Percentiles rank a stretch among this genome's conserved stretches.
Conservation (phyloP, 106 monocot species). For the Cymbidium sinense region DNA sequence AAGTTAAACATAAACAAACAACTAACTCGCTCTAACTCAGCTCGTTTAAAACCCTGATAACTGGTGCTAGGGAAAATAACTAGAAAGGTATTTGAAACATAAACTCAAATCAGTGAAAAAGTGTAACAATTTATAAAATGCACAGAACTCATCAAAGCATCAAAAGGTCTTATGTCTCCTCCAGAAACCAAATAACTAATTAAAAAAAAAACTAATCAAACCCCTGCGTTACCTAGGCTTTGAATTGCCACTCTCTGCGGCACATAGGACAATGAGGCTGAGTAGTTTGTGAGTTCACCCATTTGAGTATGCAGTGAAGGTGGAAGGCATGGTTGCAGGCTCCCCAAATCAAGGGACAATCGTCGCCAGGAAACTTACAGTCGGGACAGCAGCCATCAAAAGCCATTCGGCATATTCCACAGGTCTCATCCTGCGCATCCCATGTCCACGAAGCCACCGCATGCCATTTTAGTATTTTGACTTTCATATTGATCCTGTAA, state of each 20-base stretch:
- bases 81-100: background rate
- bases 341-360: slow-evolving; percentile 88
- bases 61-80: background rate
- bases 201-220: background rate
- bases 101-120: background rate
- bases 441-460: slow-evolving; percentile 86
- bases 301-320: slow-evolving; percentile 83
- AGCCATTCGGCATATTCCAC: slow-evolving; percentile 85
- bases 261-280: slow-evolving; percentile 87
- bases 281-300: slow-evolving; percentile 75
- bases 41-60: no score
- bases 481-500: slow-evolving; percentile 38
- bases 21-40: no score
- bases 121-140: background rate
- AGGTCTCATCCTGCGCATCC: slow-evolving; percentile 85
- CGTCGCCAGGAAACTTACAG: slow-evolving; percentile 86
- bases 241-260: slow-evolving; percentile 87
- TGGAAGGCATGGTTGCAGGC: slow-evolving; percentile 81
- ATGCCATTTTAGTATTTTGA: slow-evolving; percentile 67
- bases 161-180: background rate
- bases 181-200: background rate
- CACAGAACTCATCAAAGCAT: background rate
- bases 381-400: slow-evolving; percentile 91
- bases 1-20: no score
- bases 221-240: slow-evolving; percentile 29